Conservation (phyloP, 768 basidiomycete genomes). For the Leccinum boreale region DNA sequence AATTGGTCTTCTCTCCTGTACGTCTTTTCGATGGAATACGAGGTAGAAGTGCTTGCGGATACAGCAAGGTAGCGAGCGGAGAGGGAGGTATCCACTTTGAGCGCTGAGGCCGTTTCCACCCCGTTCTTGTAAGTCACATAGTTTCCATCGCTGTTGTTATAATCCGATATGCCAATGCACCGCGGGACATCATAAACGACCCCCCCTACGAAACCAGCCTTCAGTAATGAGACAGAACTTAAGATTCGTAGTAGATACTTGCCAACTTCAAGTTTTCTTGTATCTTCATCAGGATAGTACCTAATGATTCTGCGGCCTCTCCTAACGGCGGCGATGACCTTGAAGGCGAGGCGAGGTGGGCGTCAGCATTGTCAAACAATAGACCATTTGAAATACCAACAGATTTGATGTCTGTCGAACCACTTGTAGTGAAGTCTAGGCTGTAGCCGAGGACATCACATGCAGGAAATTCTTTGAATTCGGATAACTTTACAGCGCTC, state of each 20-base stretch:
- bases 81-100: not conserved
- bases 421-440: constrained; percentile 4
- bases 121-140: constrained; percentile 4
- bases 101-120: not conserved
- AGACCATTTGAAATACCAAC: not conserved
- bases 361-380: not conserved
- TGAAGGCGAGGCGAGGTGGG: not conserved
- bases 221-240: not conserved
- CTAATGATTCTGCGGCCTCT: not conserved
- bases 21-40: constrained; percentile 11
- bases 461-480: constrained; percentile 3
- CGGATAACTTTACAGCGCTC: not conserved
- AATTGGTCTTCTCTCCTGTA: constrained; percentile 12
- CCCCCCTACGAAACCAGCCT: not conserved
- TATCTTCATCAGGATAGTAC: not conserved
- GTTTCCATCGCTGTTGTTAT: constrained; percentile 1
- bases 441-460: constrained; percentile 2
- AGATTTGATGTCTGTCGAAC: constrained; percentile 3
- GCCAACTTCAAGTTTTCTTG: not conserved
- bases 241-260: not conserved
- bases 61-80: constrained; percentile 9
- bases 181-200: not conserved
- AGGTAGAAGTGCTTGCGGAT: constrained; percentile 11
- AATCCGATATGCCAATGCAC: not conserved
- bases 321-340: not conserved